Evolutionary conservation across 495 filamentous ascomycete genomes (phyloP).

Genomic region (Xylaria longipes): DNA sequence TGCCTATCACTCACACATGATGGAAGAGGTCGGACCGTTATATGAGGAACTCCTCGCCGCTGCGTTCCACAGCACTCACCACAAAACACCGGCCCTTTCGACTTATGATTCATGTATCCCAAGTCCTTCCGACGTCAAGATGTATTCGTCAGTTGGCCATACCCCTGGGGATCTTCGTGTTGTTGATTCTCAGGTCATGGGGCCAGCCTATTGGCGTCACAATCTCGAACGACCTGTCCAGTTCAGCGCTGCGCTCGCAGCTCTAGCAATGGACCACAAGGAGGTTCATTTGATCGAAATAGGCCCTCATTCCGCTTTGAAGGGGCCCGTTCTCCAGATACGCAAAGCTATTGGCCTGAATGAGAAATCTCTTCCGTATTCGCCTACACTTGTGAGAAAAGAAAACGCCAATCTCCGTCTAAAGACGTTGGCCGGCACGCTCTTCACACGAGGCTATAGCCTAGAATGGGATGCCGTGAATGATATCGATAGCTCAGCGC

Average conservation of each 20-base stretch:
- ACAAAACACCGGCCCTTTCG: too few species aligned
- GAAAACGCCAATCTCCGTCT: neutral
- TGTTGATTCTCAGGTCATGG: too few species aligned
- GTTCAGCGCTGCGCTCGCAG: constrained; percentile 45
- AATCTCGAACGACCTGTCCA: constrained; percentile 48
- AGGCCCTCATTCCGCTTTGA: constrained; percentile 56
- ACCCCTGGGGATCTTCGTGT: too few species aligned
- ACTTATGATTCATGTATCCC: too few species aligned
- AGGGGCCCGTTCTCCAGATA: too few species aligned
- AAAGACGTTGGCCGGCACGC: constrained; percentile 29
- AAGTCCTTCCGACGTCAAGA: too few species aligned
- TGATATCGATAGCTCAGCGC: too few species aligned
- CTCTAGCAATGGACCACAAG: constrained; percentile 24
- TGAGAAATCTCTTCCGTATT: constrained; percentile 30
- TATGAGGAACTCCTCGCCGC: constrained; percentile 31
- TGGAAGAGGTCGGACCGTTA: constrained; percentile 30
- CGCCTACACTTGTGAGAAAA: neutral
- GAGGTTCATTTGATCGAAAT: constrained; percentile 32
- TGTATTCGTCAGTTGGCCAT: too few species aligned
- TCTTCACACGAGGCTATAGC: neutral
- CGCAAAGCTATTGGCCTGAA: too few species aligned
- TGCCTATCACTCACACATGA: constrained; percentile 50
- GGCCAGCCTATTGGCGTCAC: too few species aligned
- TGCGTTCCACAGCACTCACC: too few species aligned
- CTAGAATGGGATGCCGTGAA: too few species aligned